Evolutionary conservation across 345 rosid species (phyloP).

Genomic region (Boechera retrofracta): DNA sequence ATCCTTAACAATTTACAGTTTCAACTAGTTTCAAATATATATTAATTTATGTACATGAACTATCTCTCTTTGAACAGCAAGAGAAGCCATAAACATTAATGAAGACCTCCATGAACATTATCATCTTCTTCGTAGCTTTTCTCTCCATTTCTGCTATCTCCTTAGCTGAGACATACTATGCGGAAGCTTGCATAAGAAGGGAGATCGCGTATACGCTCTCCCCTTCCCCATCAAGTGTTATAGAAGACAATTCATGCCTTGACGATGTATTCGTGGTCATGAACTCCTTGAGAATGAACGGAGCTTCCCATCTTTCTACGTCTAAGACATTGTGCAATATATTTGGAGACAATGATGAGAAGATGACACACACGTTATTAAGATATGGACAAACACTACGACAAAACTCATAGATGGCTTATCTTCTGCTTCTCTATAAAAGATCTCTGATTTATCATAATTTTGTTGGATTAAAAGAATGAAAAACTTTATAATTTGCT

Average conservation of each 20-base stretch:
- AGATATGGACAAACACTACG: conserved; percentile 3
- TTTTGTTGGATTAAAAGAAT: background rate
- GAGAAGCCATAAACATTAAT: conserved; percentile 7
- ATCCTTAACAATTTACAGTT: conserved; percentile 18
- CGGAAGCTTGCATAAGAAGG: conserved; percentile 36
- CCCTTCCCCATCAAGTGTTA: conserved; percentile 16
- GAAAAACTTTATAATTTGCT: background rate
- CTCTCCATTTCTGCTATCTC: conserved; percentile 26
- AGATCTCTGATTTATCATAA: background rate
- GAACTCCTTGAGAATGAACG: background rate
- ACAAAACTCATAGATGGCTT: conserved; percentile 10
- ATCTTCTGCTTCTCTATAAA: conserved; percentile 16
- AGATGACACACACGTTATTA: conserved; percentile 22
- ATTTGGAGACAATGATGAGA: conserved; percentile 3
- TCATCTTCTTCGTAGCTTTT: conserved; percentile 21
- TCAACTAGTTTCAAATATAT: conserved; percentile 1
- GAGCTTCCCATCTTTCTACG: conserved; percentile 37
- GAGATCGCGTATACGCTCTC: background rate
- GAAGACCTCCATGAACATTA: conserved; percentile 29
- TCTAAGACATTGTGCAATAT: conserved; percentile 36
- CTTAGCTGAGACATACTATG: background rate
- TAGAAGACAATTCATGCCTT: background rate
- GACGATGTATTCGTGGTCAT: conserved; percentile 20
- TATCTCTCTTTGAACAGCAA: conserved; percentile 4
- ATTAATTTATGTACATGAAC: background rate